Percentiles rank a stretch among this genome's conserved stretches.
Evolutionary conservation across 441 rosid species (phyloP).

Genomic region (Cnidoscolus chayamansa): DNA sequence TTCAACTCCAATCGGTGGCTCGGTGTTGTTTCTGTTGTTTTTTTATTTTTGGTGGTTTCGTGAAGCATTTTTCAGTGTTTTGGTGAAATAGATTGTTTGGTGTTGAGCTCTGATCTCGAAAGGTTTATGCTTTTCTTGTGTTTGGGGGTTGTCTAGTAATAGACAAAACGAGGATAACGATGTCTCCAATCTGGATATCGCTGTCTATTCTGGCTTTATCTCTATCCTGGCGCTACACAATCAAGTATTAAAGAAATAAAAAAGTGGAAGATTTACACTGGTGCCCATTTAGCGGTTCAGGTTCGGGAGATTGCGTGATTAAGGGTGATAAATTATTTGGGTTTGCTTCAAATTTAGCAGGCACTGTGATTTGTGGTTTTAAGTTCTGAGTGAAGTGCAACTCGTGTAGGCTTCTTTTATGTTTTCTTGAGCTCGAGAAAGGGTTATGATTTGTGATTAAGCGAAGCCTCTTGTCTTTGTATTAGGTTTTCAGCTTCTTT

Average conservation of each 20-base stretch:
- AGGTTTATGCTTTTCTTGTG: slow-evolving; percentile 52
- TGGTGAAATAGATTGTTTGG: slow-evolving; percentile 47
- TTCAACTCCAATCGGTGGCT: neutral
- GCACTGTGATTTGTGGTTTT: slow-evolving; percentile 2
- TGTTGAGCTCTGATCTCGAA: slow-evolving; percentile 58
- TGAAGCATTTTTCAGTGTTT: slow-evolving; percentile 20
- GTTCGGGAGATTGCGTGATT: slow-evolving; percentile 14
- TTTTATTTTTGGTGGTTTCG: slow-evolving; percentile 22
- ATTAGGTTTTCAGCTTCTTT: slow-evolving; percentile 2
- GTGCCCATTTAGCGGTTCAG: slow-evolving; percentile 8
- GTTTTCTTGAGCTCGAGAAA: neutral
- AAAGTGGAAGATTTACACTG: slow-evolving; percentile 23
- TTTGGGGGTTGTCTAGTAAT: slow-evolving; percentile 49
- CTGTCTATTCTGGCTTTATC: slow-evolving; percentile 41
- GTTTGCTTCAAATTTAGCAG: slow-evolving; percentile 7
- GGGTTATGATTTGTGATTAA: slow-evolving; percentile 2
- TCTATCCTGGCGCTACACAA: slow-evolving; percentile 29
- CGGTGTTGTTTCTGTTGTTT: neutral
- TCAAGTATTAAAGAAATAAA: slow-evolving; percentile 20
- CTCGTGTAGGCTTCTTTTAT: neutral
- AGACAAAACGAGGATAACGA: slow-evolving; percentile 37
- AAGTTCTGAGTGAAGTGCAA: slow-evolving; percentile 5
- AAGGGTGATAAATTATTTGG: neutral
- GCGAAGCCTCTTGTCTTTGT: neutral
- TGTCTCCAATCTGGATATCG: slow-evolving; percentile 35